Conservation (phyloP, 2,329 filamentous ascomycete genomes). For the Colletotrichum noveboracense region DNA sequence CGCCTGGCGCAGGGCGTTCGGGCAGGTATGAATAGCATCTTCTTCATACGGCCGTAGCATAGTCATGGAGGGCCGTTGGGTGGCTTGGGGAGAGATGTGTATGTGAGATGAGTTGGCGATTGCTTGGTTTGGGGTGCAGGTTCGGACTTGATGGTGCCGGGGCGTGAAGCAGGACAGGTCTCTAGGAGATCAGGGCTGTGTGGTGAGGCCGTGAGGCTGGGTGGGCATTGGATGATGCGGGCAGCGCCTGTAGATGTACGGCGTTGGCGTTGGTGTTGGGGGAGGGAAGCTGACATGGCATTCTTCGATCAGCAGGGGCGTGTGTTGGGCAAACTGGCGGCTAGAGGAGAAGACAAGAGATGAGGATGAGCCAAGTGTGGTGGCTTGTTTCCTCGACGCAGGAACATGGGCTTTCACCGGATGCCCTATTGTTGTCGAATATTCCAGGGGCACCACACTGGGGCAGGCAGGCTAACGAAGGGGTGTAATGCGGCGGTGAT, state of each 20-base stretch:
- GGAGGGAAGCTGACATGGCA: neutral
- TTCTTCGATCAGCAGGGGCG: neutral
- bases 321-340: neutral
- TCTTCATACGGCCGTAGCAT: neutral
- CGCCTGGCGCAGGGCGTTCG: neutral
- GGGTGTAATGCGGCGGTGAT: neutral
- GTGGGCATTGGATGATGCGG: neutral
- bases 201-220: neutral
- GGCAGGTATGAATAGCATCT: neutral
- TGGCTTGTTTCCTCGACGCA: slow-evolving; percentile 6
- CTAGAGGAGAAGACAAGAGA: neutral
- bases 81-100: neutral
- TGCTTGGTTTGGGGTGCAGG: neutral
- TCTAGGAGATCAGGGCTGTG: neutral
- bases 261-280: neutral
- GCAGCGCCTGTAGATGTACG: neutral
- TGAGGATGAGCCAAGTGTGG: neutral
- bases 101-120: neutral
- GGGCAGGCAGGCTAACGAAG: neutral
- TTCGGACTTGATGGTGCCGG: neutral
- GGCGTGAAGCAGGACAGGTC: neutral
- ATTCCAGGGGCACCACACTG: neutral
- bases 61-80: neutral
- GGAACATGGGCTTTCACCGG: neutral
- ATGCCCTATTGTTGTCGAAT: neutral